Evolutionary conservation across 1,284 basidiomycete genomes (phyloP).

Genomic region (Ustilago crameri): DNA sequence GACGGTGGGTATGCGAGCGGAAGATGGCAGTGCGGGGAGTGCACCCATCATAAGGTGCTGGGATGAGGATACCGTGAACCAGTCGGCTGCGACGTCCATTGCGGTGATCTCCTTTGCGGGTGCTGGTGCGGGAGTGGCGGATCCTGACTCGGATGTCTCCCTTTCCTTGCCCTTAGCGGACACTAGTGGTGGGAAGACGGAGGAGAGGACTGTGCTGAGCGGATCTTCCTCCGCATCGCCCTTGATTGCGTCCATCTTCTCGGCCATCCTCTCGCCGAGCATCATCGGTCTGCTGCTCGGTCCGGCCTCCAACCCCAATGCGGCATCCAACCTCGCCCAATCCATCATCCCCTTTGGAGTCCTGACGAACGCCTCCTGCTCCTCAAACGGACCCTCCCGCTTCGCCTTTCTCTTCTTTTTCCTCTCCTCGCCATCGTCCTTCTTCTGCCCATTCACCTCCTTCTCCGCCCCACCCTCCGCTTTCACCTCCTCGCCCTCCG

Average conservation of each 20-base stretch:
- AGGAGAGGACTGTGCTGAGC: slow-evolving; percentile 19
- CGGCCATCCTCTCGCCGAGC: slow-evolving; percentile 8
- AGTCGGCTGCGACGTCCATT: slow-evolving; percentile 34
- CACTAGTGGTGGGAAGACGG: slow-evolving; percentile 23
- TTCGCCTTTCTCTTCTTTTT: slow-evolving; percentile 15
- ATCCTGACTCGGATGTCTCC: slow-evolving; percentile 30
- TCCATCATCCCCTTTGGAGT: slow-evolving; percentile 78
- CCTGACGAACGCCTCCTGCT: slow-evolving; percentile 77
- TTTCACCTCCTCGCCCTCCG: slow-evolving; percentile 1
- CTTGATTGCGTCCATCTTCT: slow-evolving; percentile 35
- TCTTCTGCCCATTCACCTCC: background rate
- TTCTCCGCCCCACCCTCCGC: background rate
- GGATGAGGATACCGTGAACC: slow-evolving; percentile 56
- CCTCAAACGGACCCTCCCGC: slow-evolving; percentile 59
- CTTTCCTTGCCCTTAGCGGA: slow-evolving; percentile 44
- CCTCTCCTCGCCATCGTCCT: background rate
- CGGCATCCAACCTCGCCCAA: slow-evolving; percentile 50
- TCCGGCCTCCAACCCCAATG: slow-evolving; percentile 14
- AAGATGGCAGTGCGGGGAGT: slow-evolving; percentile 43
- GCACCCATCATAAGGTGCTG: slow-evolving; percentile 48
- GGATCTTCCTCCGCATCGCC: slow-evolving; percentile 18
- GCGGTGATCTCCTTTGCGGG: background rate
- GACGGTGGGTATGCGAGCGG: slow-evolving; percentile 1
- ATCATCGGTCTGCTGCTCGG: slow-evolving; percentile 38
- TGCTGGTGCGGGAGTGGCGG: background rate